Evolutionary conservation across 495 filamentous ascomycete genomes (phyloP).

Genomic region (Usnea hakonensis): DNA sequence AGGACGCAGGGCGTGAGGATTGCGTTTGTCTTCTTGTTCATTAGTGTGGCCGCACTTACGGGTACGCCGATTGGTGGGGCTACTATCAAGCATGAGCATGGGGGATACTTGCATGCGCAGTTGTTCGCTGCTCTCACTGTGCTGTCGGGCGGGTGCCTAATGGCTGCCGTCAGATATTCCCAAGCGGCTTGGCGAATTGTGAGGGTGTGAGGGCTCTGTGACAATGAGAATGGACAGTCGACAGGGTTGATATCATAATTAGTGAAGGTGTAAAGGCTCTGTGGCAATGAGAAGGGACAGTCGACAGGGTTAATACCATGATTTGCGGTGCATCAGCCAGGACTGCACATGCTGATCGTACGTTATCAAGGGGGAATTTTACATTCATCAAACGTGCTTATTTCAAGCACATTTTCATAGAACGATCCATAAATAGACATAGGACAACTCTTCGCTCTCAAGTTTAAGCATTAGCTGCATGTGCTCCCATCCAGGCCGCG

Average conservation of each 20-base stretch:
- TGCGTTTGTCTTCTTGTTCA: slow-evolving; percentile 75
- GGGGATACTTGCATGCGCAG: slow-evolving; percentile 52
- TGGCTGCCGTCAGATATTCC: slow-evolving; percentile 11
- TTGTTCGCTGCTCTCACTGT: slow-evolving; percentile 34
- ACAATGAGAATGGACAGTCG: not conserved
- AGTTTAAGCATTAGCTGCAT: slow-evolving; percentile 20
- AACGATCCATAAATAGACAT: not conserved
- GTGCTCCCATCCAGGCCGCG: slow-evolving; percentile 39
- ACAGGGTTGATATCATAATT: not conserved
- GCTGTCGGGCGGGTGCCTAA: slow-evolving; percentile 2
- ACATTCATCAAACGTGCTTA: not conserved
- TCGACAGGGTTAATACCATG: not conserved
- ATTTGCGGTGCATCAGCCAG: not conserved
- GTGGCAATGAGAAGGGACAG: not conserved
- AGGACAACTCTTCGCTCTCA: not conserved
- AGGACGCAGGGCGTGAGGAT: slow-evolving; percentile 63
- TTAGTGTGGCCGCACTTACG: slow-evolving; percentile 62
- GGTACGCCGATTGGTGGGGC: slow-evolving; percentile 69
- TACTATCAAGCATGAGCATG: slow-evolving; percentile 42
- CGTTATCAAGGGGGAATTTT: not conserved
- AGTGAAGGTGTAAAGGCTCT: no score
- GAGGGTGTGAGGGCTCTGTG: slow-evolving; percentile 5
- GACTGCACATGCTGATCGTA: not conserved
- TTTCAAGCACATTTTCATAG: not conserved
- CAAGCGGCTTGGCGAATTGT: slow-evolving; percentile 13